Evolutionary conservation across 2,329 filamentous ascomycete genomes (phyloP).

Genomic region (Phyllosticta capitalensis): DNA sequence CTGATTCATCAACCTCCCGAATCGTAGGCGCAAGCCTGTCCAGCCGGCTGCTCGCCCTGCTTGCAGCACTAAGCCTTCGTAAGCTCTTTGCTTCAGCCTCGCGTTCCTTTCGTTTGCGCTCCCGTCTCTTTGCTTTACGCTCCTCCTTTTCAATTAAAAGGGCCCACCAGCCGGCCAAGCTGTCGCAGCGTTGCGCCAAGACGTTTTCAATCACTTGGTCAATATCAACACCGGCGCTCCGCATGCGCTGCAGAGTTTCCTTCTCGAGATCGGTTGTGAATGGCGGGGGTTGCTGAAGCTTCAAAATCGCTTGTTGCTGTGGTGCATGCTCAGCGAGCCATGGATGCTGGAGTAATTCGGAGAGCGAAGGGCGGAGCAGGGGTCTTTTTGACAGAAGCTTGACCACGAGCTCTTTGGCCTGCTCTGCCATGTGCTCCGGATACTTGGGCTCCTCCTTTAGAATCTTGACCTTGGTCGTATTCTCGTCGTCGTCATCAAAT

Average conservation of each 20-base stretch:
- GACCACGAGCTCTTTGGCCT: slow-evolving; percentile 68
- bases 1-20: slow-evolving; percentile 71
- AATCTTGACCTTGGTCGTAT: slow-evolving; percentile 74
- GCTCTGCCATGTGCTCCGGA: slow-evolving; percentile 67
- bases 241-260: slow-evolving; percentile 85
- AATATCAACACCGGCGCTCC: slow-evolving; percentile 84
- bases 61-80: slow-evolving; percentile 77
- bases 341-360: slow-evolving; percentile 78
- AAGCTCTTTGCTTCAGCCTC: slow-evolving; percentile 73
- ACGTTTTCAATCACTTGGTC: slow-evolving; percentile 94
- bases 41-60: slow-evolving; percentile 78
- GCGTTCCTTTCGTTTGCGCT: slow-evolving; percentile 74
- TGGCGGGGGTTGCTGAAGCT: slow-evolving; percentile 66
- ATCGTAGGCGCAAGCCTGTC: slow-evolving; percentile 71
- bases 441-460: slow-evolving; percentile 77
- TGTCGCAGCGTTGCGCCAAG: slow-evolving; percentile 77
- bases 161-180: slow-evolving; percentile 92
- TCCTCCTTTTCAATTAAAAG: slow-evolving; percentile 89
- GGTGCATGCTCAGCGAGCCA: slow-evolving; percentile 83
- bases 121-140: slow-evolving; percentile 69
- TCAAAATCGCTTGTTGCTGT: slow-evolving; percentile 80
- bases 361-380: slow-evolving; percentile 66
- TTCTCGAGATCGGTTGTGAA: slow-evolving; percentile 85
- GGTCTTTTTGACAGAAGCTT: slow-evolving; percentile 84
- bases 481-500: slow-evolving; percentile 94